Conservation (phyloP, 164 flowering plant species). For the Vitis labrusca region DNA sequence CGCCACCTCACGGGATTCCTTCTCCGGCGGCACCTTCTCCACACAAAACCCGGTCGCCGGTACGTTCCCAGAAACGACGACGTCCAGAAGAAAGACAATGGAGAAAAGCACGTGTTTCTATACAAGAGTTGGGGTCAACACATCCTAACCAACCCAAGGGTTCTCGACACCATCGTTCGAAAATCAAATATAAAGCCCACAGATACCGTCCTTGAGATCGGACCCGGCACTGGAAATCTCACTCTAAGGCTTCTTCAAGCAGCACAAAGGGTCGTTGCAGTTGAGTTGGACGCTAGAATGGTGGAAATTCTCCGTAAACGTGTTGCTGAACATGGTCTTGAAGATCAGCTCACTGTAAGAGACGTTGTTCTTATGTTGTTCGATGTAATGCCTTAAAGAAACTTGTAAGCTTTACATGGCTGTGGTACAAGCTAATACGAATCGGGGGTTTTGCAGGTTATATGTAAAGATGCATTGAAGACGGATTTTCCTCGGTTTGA, state of each 20-base stretch:
- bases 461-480: constrained; percentile 70
- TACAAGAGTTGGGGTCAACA: constrained; percentile 90
- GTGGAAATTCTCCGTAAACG: constrained; percentile 65
- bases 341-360: constrained; percentile 56
- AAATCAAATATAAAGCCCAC: constrained; percentile 50
- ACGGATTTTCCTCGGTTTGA: constrained; percentile 74
- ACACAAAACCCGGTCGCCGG: constrained; percentile 14
- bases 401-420: background rate
- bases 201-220: constrained; percentile 86
- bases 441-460: constrained; percentile 52
- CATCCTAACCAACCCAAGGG: constrained; percentile 72
- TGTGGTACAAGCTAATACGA: background rate
- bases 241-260: constrained; percentile 79
- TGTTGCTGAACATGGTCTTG: constrained; percentile 48
- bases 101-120: constrained; percentile 33
- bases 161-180: constrained; percentile 72
- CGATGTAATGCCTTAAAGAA: constrained; percentile 43
- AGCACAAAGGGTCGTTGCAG: constrained; percentile 61
- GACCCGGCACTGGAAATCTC: constrained; percentile 98
- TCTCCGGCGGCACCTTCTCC: constrained; percentile 9
- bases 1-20: background rate
- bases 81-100: constrained; percentile 15
- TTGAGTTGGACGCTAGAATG: constrained; percentile 86
- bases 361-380: constrained; percentile 20
- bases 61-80: constrained; percentile 7